Base-by-base conservation (phyloP, 2,329 filamentous ascomycete genomes). In the Aspergillus terreus region DNA sequence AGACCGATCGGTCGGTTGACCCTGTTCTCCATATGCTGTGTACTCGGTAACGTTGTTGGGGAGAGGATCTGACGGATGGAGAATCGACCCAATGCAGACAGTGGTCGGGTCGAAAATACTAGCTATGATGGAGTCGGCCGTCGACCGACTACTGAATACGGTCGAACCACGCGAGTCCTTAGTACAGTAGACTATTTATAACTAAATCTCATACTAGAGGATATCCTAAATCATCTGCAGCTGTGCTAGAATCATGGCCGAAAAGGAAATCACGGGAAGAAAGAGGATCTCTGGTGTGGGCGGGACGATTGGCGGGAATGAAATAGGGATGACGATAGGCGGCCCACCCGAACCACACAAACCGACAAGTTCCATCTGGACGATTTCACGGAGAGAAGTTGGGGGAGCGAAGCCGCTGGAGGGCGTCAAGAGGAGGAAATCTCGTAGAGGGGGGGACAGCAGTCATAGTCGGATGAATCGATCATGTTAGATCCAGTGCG, bases 271-370 rank as follows among this genome's bases (percentile, higher is more conserved):
- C 32, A 44, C 11, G 32, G 35, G 35, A 32, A 38, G 49, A 51
- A 46, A 49, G 44, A 46, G 56, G 56, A 57, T 53, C 52, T 51
- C 33, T 48, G 46, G 46, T 44, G 49, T 46, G 46, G 46, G 51
- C 52, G 52, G 61, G 59, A 59, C 62, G 64, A 67, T 68, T 68
- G 66, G 67, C 55, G 63, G 63, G 55, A 55, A 61, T 50, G 58
- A 61, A 64, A 66, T 65, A 67, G 62, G 65, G 66, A 68, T 70
- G 66, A 69, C 66, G 66, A 63, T 63, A 60, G 58, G 55, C 50
- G 67, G 67, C 66, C 68, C 68, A 70, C 68, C 15, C 63, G 67
- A 71, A 68, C 67, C 68, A 70, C 66, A 70, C 62, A 67, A 62
- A 68, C 48, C 41, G 47, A 43, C 27, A 30, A 30, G 27, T 30